phyloP scores from a whole-genome alignment of 164 flowering plant species.

The Nelumbo lutea region DNA sequence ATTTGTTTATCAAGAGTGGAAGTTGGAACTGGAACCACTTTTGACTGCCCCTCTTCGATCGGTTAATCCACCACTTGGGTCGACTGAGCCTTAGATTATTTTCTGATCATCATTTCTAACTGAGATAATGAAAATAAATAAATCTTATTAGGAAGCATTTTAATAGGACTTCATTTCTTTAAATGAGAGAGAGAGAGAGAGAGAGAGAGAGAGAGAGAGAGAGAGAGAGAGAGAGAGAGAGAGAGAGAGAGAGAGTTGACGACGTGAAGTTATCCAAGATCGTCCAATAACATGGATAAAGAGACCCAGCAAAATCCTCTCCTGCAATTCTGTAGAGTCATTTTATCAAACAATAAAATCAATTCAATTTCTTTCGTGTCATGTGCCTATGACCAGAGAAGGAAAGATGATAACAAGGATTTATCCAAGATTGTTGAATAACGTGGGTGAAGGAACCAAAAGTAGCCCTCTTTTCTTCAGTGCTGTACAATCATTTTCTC shows the following conservation, averaged over 20 bases:
- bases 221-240: not conserved
- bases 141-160: no score
- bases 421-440: slow-evolving; percentile 32
- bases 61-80: no score
- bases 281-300: not conserved
- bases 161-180: no score
- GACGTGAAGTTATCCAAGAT: not conserved
- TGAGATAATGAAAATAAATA: no score
- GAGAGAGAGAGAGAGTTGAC: not conserved
- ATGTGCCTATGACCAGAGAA: not conserved
- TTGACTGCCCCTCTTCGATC: no score
- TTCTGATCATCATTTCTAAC: no score
- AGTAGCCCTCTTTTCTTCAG: slow-evolving; percentile 33
- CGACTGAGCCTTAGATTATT: no score
- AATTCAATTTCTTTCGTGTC: not conserved
- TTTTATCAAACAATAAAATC: slow-evolving; percentile 11
- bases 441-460: slow-evolving; percentile 43
- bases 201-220: not conserved
- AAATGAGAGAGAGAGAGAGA: not conserved
- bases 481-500: slow-evolving; percentile 18
- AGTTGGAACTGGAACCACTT: no score
- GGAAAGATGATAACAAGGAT: not conserved
- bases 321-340: slow-evolving; percentile 22
- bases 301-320: not conserved
- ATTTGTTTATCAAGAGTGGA: no score